Evolutionary conservation across 306 rosid genomes (phyloP), one percentile per base, ranked within the genome.

Genomic region (Pyrus communis): DNA sequence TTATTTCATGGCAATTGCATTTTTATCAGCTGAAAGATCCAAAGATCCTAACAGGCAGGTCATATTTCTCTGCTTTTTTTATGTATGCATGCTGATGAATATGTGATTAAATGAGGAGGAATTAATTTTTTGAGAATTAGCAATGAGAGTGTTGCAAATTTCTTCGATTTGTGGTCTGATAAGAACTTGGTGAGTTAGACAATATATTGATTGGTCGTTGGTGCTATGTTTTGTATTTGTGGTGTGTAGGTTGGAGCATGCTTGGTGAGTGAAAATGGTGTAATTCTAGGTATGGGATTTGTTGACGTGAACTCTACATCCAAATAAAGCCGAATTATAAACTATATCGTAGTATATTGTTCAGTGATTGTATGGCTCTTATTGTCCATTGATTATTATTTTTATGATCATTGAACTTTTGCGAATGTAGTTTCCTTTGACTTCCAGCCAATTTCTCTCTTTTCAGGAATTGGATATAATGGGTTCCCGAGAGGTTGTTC

Each of bases 31-130:
- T 51, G 96, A 95, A 80, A 89, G 98, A 84, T 92, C 98, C 79
- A 92, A 95, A 86, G 97, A 95, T 42, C 97, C 97, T 61, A 90
- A 90, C 60, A 92, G 97, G 90, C 98, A 94, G 98, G 98, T 94
- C 79, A 84, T 84, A 69, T 42, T 59, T 70, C 78, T 51, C 22
- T 31, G 49, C 38, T 40, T 11, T 64, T 25, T 46, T 15, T 65
- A 28, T 18, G 21, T 6, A 35, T 6, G 38, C 19, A 18, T 54
- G 2, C 10, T 68, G 55, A 33, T 51, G 54, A 61, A 55, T 51
- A 54, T 31, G 64, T 27, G 35, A 70, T 11, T 6, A 54, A 18
- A 42, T 27, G 58, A 74, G 70, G 19, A 43, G 38, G n/a, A 30
- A 4, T 28, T 7, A 38, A 46, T 15, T 68, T 1, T 52, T 2